These are phyloP conservation scores for Aegilops umbellulata DNA, from an alignment of 176 grass and related monocot genomes.

Conservation along the genomic window DNA sequence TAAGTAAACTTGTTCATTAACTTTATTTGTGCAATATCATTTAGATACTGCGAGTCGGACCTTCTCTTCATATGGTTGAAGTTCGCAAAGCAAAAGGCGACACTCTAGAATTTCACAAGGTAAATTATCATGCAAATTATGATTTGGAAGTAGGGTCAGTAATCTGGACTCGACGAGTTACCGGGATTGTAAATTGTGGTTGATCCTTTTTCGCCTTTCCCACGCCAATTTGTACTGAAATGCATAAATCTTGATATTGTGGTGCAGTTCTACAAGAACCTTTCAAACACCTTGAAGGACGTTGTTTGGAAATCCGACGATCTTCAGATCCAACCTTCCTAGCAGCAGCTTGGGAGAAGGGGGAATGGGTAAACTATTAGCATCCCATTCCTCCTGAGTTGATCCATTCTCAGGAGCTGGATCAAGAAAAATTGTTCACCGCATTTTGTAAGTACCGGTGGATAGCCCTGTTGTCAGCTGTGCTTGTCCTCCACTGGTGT, in stretches of 20 bases:
- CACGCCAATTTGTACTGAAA: conserved; percentile 10
- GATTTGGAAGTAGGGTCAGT: not conserved
- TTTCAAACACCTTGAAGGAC: conserved; percentile 74
- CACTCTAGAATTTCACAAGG: conserved; percentile 96
- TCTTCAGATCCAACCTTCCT: conserved; percentile 12
- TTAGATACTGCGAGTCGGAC: conserved; percentile 91
- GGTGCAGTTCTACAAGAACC: conserved; percentile 86
- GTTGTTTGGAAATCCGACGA: conserved; percentile 95
- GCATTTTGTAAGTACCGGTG: conserved; percentile 10
- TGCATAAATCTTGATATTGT: not conserved
- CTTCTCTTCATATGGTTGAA: conserved; percentile 94
- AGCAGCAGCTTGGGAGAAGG: not conserved
- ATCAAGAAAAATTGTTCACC: not conserved
- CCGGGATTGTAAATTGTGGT: not conserved
- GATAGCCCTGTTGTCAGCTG: not conserved
- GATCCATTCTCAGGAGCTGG: not conserved
- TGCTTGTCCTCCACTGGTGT: not conserved
- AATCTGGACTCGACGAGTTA: not conserved
- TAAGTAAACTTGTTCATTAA: not conserved
- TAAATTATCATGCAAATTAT: conserved; percentile 25
- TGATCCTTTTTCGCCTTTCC: not conserved
- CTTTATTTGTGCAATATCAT: conserved; percentile 22
- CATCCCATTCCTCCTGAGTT: conserved; percentile 12
- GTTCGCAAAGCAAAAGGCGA: conserved; percentile 90
- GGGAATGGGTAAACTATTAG: conserved; percentile 36